A percentile compares a stretch with the other conserved stretches of the same genome.
Evolutionary conservation across 495 filamentous ascomycete genomes (phyloP).

Genomic region (Tetracladium marchalianum): DNA sequence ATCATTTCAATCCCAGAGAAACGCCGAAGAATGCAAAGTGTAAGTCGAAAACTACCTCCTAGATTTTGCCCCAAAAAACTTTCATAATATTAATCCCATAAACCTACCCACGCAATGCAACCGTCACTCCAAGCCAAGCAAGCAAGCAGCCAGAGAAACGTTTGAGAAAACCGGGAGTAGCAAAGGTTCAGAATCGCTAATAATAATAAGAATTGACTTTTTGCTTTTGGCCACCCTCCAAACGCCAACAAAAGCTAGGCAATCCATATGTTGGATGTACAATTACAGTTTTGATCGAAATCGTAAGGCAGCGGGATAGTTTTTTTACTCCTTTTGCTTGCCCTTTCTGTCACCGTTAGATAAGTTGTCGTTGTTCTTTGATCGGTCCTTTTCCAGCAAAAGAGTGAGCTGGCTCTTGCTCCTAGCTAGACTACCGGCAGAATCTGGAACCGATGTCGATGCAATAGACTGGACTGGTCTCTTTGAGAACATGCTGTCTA

Average conservation of each 20-base stretch:
- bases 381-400: conserved; percentile 31
- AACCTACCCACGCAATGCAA: not conserved
- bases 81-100: not conserved
- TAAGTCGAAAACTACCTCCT: not conserved
- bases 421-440: conserved; percentile 23
- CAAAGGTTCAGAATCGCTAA: not conserved
- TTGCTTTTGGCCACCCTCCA: not conserved
- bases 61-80: not conserved
- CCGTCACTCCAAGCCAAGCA: not conserved
- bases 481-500: conserved; percentile 13
- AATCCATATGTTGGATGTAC: not conserved
- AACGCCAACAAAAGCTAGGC: not conserved
- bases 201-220: no score
- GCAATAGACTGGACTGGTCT: conserved; percentile 9
- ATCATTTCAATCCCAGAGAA: no score
- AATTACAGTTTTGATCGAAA: not conserved
- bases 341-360: not conserved
- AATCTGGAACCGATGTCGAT: not conserved
- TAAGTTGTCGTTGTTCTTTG: conserved; percentile 4
- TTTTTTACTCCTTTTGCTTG: not conserved
- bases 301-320: not conserved
- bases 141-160: conserved; percentile 8
- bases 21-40: no score
- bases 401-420: conserved; percentile 41
- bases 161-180: not conserved